phyloP scores from a whole-genome alignment of 2,329 filamentous ascomycete genomes.

The Penicillium sp. region DNA sequence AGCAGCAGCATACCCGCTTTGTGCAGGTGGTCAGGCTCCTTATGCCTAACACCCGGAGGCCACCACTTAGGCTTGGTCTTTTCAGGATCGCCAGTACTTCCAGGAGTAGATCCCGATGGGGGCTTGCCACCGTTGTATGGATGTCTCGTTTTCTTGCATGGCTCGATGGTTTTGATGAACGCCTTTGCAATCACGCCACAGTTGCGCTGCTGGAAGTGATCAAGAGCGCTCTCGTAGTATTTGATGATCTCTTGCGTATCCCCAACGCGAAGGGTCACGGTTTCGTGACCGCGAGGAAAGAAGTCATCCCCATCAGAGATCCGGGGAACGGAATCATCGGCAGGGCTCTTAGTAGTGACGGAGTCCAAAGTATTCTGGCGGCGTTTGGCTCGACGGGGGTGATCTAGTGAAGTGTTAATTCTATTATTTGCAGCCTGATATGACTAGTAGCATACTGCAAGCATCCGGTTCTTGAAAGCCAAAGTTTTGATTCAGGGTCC shows the following conservation, averaged over 20 bases:
- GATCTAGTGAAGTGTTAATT: slow-evolving; percentile 15
- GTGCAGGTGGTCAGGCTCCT: slow-evolving; percentile 49
- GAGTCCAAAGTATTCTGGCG: no score
- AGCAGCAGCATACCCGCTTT: slow-evolving; percentile 44
- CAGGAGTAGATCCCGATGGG: slow-evolving; percentile 33
- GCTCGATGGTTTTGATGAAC: slow-evolving; percentile 50
- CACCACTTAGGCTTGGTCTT: slow-evolving; percentile 48
- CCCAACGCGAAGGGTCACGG: slow-evolving; percentile 38
- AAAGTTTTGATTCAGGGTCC: slow-evolving; percentile 32
- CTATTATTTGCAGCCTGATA: no score
- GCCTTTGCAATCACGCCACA: slow-evolving; percentile 47
- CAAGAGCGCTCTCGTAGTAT: slow-evolving; percentile 44
- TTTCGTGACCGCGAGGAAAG: slow-evolving; percentile 21
- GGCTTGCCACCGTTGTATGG: slow-evolving; percentile 49
- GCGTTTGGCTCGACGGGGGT: slow-evolving; percentile 29
- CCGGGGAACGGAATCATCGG: slow-evolving; percentile 14
- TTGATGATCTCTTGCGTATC: slow-evolving; percentile 36
- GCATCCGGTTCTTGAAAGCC: slow-evolving; percentile 27
- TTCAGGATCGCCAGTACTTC: slow-evolving; percentile 42
- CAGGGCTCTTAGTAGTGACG: no score
- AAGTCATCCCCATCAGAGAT: slow-evolving; percentile 27
- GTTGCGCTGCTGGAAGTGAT: slow-evolving; percentile 46
- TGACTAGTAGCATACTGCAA: no score
- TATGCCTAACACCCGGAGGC: slow-evolving; percentile 45
- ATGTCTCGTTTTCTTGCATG: slow-evolving; percentile 48